Base-by-base conservation (phyloP, 148 eudicot species). In the Euryodendron excelsum region DNA sequence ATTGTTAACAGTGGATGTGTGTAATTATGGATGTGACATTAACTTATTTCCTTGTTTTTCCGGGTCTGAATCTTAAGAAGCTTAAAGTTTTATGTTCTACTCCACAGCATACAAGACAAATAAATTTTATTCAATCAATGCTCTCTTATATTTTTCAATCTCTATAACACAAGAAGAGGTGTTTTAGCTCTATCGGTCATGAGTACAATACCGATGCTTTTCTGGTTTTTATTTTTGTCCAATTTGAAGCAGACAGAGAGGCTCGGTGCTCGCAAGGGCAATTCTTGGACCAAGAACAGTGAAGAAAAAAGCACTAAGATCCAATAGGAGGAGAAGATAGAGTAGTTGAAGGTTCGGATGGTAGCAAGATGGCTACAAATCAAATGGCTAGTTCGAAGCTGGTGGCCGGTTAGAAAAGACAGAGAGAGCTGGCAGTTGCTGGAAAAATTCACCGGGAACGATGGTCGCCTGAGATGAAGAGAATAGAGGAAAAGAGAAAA, bases 301-400 rank as follows among this genome's bases (percentile, higher is more conserved):
- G 84, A 85, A 74, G 86, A 77, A 89, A 85, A 80, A 82, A 83
- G 17, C 89, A 77, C 36, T 83, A 78, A 36, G 82, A 82, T 69
- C 86, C 83, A 59, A 85, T 85, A 70, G 88, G 83, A n/a, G n/a
- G n/a, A 31, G 87, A 76, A 76, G 86, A 73, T 34, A 81, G 83
- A 74, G 79, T 81, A 30, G 66, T 65, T 63, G 85, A 84, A 63
- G 83, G 88, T 50, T 80, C 79, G 66, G 85, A 79, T 20, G 87
- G 85, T 48, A 83, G 80, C 73, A 89, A 81, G 60, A 70, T 76
- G 31, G 76, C 63, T 28, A 72, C 71, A 28, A 77, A 65, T n/a
- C n/a, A n/a, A n/a, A n/a, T n/a, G n/a, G n/a, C n/a, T n/a, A n/a
- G n/a, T 55, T 47, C 81, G n/a, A n/a, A n/a, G n/a, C n/a, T n/a